phyloP scores from a whole-genome alignment of 75 land plant genomes.

The Pseudotsuga menziesii region DNA sequence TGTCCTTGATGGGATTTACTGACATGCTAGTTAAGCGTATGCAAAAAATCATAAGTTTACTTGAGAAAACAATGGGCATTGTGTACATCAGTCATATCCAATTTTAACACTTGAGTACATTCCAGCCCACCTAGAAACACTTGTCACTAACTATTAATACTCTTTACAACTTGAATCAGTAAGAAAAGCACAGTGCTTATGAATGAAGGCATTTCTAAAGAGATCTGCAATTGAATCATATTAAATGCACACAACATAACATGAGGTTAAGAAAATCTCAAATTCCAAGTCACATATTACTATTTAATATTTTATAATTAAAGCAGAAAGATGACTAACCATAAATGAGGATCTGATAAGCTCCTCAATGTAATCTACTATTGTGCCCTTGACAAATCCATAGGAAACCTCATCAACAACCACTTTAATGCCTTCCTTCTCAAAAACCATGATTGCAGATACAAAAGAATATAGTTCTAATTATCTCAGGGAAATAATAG shows the following conservation, averaged over 20 bases:
- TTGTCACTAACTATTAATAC: no score
- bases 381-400: conserved; percentile 88
- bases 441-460: conserved; percentile 57
- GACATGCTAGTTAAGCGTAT: no score
- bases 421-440: conserved; percentile 81
- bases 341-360: conserved; percentile 77
- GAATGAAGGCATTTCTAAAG: no score
- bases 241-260: no score
- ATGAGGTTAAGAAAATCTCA: background rate
- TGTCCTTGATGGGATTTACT: no score
- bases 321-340: conserved; percentile 38
- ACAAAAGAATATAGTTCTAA: background rate
- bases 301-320: no score
- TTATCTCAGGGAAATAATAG: background rate
- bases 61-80: no score
- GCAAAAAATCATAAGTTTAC: background rate
- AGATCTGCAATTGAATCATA: background rate
- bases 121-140: no score
- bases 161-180: background rate
- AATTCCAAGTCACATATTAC: no score
- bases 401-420: conserved; percentile 81
- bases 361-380: conserved; percentile 85
- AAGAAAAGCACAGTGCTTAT: no score
- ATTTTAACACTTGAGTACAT: background rate
- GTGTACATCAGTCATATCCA: background rate